A percentile compares a stretch with the other conserved stretches of the same genome.
Evolutionary conservation across 148 eudicot genomes (phyloP).

Genomic region (Amaranthus cruentus): DNA sequence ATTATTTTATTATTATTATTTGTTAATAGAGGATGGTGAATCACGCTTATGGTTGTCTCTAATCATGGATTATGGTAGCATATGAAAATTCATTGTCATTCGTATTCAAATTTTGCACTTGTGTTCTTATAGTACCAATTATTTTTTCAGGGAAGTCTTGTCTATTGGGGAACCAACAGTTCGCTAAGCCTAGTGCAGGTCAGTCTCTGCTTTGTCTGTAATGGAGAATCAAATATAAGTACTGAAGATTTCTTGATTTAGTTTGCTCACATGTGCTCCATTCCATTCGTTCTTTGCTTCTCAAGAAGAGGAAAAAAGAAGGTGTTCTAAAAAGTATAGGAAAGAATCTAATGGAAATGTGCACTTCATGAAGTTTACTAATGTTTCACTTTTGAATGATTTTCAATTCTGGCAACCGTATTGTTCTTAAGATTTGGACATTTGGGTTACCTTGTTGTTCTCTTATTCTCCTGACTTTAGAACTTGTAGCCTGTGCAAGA

Average conservation of each 20-base stretch:
- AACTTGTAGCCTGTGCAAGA: background rate
- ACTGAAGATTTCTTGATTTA: background rate
- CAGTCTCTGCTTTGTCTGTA: constrained; percentile 20
- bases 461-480: background rate
- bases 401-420: background rate
- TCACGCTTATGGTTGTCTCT: background rate
- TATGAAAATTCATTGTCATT: background rate
- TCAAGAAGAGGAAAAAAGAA: background rate
- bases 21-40: background rate
- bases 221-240: background rate
- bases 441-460: background rate
- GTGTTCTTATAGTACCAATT: constrained; percentile 4
- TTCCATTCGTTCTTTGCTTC: background rate
- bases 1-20: background rate
- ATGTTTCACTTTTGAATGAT: background rate
- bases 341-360: background rate
- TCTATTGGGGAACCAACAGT: constrained; percentile 71
- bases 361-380: background rate
- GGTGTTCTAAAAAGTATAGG: background rate
- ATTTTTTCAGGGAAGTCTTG: constrained; percentile 65
- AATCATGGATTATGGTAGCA: background rate
- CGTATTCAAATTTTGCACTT: background rate
- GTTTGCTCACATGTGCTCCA: background rate
- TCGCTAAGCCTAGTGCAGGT: constrained; percentile 63
- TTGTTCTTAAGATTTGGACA: background rate